A percentile compares a stretch with the other conserved stretches of the same genome.
These are phyloP conservation scores for Penicillium sp. DNA, from an alignment of 2,329 filamentous ascomycete species.

Conservation along the genomic window DNA sequence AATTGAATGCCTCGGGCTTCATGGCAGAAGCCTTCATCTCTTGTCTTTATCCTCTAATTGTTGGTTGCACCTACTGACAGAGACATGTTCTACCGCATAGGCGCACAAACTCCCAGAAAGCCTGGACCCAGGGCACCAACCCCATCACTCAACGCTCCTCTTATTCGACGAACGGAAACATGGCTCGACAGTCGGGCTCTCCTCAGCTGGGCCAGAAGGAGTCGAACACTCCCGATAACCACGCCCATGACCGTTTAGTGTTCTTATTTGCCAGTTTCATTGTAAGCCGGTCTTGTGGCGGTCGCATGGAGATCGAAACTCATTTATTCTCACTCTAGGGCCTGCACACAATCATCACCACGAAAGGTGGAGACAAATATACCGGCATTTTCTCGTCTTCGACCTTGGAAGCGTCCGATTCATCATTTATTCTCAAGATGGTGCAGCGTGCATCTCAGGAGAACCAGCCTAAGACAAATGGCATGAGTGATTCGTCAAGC, in stretches of 20 bases:
- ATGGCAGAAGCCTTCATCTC: background rate
- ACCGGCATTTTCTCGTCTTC: slow-evolving; percentile 58
- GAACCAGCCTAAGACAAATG: slow-evolving; percentile 38
- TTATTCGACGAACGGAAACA: slow-evolving; percentile 52
- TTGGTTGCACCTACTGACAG: slow-evolving; percentile 18
- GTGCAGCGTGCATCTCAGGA: slow-evolving; percentile 49
- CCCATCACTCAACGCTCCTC: slow-evolving; percentile 56
- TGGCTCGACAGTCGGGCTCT: slow-evolving; percentile 38
- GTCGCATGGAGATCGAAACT: slow-evolving; percentile 17
- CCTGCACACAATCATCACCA: slow-evolving; percentile 51
- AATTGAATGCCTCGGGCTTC: slow-evolving; percentile 17
- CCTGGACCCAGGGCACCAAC: slow-evolving; percentile 59
- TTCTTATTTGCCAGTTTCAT: slow-evolving; percentile 57
- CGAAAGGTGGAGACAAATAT: slow-evolving; percentile 58
- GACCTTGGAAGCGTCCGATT: slow-evolving; percentile 49
- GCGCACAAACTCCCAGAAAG: slow-evolving; percentile 55
- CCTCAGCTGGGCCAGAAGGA: slow-evolving; percentile 45
- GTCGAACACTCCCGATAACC: slow-evolving; percentile 52
- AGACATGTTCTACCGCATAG: slow-evolving; percentile 24
- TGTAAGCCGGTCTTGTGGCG: slow-evolving; percentile 43
- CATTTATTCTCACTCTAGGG: slow-evolving; percentile 43
- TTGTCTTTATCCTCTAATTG: slow-evolving; percentile 3
- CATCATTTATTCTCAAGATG: slow-evolving; percentile 62
- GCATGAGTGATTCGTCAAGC: slow-evolving; percentile 37
- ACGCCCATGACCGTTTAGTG: slow-evolving; percentile 57